Base-by-base conservation (phyloP, 192 early-diverging fungal species). In the Radiomyces spectabilis region DNA sequence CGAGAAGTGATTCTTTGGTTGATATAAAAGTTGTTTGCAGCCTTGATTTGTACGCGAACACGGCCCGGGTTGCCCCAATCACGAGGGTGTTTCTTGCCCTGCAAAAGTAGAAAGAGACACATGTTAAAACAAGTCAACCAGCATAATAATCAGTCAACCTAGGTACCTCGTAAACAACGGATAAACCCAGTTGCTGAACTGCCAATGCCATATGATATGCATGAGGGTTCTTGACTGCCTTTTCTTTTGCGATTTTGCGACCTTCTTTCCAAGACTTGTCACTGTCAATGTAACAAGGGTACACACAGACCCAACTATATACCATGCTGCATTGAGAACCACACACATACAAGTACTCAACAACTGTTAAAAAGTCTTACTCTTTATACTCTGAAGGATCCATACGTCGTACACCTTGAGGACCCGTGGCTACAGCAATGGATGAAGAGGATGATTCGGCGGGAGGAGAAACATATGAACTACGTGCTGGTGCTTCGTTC, bases 11-110 rank as follows among this genome's bases (percentile, higher is more conserved):
- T 76, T 12, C 71, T 68, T 1, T 51, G 43, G 15, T 72, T 67
- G 22, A 74, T 59, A 25, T 66, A 71, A 33, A 68, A 55, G 0
- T 73, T 76, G 3, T 60, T 50, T 5, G 51, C 61, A 10, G 76
- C 65, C 62, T 77, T 77, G 47, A 88, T 47, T 52, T 81, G 65
- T 1, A 85, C 84, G 4, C 81, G 77, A 24, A 84, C 82, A 8
- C 86, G 74, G 8, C 86, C 86, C 19, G 79, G 79, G 35, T 80
- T 84, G 15, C 81, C 80, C 68, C 81, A 85, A 43, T 88, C 86
- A 8, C 76, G 53, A 24, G 86, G 86, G 52, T 88, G 83, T 22
- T 72, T 76, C 61, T 88, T 88, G 55, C 51, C 49, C 56, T 67
- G 5, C 34, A 31, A 27, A 13, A 25, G n/a, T 30, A 35, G 8